Evolutionary conservation across 148 eudicot genomes (phyloP).

Genomic region (Selenicereus undatus): DNA sequence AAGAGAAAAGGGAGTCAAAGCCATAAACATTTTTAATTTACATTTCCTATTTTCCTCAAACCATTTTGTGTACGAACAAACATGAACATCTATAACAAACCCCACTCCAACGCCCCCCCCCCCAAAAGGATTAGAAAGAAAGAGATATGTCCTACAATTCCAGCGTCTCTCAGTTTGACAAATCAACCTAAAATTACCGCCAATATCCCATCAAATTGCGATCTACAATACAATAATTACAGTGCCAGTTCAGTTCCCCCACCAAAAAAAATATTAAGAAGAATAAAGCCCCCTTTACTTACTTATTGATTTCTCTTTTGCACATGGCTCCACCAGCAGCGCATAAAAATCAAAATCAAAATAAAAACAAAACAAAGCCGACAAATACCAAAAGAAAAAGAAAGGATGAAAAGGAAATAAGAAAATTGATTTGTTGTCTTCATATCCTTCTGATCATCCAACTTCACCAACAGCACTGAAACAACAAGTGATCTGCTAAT

Average conservation of each 20-base stretch:
- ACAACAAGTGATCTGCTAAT: not conserved
- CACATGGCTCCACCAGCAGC: not conserved
- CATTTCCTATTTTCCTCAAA: not conserved
- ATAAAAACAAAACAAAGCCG: conserved; percentile 1
- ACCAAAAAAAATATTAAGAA: not conserved
- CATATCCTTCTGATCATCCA: conserved; percentile 3
- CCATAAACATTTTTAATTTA: not conserved
- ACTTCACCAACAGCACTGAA: not conserved
- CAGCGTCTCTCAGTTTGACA: not conserved
- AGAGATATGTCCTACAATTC: not conserved
- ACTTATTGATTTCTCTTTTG: not conserved
- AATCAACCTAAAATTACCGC: conserved; percentile 6
- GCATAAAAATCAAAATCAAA: not conserved
- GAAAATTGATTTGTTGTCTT: not conserved
- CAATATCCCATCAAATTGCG: not conserved
- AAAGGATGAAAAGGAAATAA: too few relatives aligned
- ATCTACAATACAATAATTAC: not conserved
- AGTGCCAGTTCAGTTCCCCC: not conserved
- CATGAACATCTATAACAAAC: not conserved
- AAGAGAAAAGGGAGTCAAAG: not conserved
- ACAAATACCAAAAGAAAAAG: not conserved
- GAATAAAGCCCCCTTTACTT: not conserved
- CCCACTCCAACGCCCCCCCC: not conserved
- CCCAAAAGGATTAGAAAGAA: not conserved
- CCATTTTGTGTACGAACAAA: not conserved